Evolutionary conservation across 768 basidiomycete species (phyloP), one percentile per base, ranked within the genome.

Genomic region (Gelatoporia subvermispora): DNA sequence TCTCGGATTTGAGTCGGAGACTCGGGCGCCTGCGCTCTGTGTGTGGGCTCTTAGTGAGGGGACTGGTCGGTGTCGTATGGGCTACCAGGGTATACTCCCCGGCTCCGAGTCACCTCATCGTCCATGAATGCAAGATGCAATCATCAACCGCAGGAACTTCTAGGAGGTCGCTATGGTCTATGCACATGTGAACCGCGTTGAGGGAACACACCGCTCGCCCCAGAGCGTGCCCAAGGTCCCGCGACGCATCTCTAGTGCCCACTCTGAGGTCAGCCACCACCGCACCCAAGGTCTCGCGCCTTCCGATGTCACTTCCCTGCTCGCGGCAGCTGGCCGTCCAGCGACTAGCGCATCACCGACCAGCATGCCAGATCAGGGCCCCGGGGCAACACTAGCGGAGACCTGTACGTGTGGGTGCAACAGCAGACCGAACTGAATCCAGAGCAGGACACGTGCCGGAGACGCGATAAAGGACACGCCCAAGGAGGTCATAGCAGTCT

Each of bases 231-330:
- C 56, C 55, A 55, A 47, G 54, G 52, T 66, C 37, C 77, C 72
- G 68, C 71, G 79, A 75, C 71, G 73, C 69, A 52, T 73, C 74
- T 81, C 80, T 81, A 63, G 73, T 70, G 63, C 48, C 46, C 47
- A 24, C 36, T 31, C 55, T 49, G 54, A 51, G 52, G 58, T 34
- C 41, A 36, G 37, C 35, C 44, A 47, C 25, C 49, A 34, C 45
- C 45, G 24, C 49, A 42, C 55, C 58, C 57, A 53, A 28, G 39
- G 58, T 58, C 65, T 69, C 63, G 60, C 70, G 65, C 68, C 71
- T 76, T 75, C 80, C 69, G 78, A 71, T 59, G 61, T 69, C 63
- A 60, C 71, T 74, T 72, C 70, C 67, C 78, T 73, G 62, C 61
- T 65, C 48, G 51, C 48, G 15, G 24, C 2, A 51, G 18, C 43